Percentiles rank a stretch among this genome's conserved stretches.
phyloP scores from a whole-genome alignment of 2,329 filamentous ascomycete species.

The Salinomyces thailandicus region DNA sequence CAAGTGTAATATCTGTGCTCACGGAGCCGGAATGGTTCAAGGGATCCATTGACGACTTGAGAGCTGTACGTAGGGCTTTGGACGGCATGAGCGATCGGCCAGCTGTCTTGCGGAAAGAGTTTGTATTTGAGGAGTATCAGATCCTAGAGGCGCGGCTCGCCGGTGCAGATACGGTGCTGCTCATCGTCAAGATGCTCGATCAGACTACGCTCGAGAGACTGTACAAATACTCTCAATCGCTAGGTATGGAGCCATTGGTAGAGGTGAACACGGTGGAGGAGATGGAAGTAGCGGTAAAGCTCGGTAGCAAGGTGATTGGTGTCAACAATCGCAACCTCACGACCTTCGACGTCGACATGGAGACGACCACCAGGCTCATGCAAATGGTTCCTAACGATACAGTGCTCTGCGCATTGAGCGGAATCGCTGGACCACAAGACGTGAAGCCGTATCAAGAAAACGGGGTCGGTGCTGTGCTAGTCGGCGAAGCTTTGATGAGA shows the following conservation, averaged over 20 bases:
- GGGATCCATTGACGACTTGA: constrained; percentile 87
- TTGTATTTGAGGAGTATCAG: constrained; percentile 96
- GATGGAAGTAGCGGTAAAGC: constrained; percentile 75
- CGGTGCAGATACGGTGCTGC: constrained; percentile 83
- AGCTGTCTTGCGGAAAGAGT: constrained; percentile 87
- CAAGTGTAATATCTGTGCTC: constrained; percentile 95
- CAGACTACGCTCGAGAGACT: constrained; percentile 60
- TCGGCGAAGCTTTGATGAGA: constrained; percentile 93
- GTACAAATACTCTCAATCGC: constrained; percentile 76
- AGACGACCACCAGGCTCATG: constrained; percentile 62
- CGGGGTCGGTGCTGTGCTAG: constrained; percentile 83
- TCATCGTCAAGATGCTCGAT: constrained; percentile 98
- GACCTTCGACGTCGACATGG: constrained; percentile 91
- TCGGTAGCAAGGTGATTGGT: constrained; percentile 85
- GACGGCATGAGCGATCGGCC: constrained; percentile 85
- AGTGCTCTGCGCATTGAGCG: constrained; percentile 86
- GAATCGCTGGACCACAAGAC: constrained; percentile 81
- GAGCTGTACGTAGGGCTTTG: constrained; percentile 77
- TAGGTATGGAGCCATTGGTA: constrained; percentile 95
- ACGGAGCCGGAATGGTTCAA: constrained; percentile 99
- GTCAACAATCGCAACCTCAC: constrained; percentile 97
- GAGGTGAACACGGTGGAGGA: constrained; percentile 93
- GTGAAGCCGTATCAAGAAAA: constrained; percentile 79
- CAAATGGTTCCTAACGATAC: constrained; percentile 76
- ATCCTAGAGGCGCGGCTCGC: constrained; percentile 88